Evolutionary conservation across 1,139 yeast species (phyloP), one percentile per base, ranked within the genome.

Genomic region (Debaryomyces subglobosus): DNA sequence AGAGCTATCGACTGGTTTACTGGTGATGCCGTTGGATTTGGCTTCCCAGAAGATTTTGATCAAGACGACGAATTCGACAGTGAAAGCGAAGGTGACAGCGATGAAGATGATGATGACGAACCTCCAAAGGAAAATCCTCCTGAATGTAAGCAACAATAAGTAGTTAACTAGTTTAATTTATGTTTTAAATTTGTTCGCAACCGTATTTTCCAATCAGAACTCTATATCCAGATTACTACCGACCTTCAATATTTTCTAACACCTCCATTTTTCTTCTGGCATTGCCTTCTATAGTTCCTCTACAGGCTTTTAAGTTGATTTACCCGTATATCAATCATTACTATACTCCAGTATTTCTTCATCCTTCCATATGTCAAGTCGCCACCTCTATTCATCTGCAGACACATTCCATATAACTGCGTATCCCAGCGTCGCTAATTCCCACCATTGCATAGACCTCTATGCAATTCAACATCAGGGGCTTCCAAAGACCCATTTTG

Each of bases 1-100:
- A 84, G 97, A 63, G 98, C 98, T 48, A 82, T 94, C 61, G 97
- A 92, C 69, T 94, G 98, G 98, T 94, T 90, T 68, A 92, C 98
- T 15, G 98, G 99, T 45, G 91, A 88, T 58, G 99, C 99, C n/a
- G 81, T 92, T 50, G 82, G 79, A 46, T 79, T 69, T 56, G 83
- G 76, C 34, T 77, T 67, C 61, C 72, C 75, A 24, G 78, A 71
- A 44, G 79, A 72, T 42, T 68, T 68, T 43, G 79, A 72, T 32
- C 78, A 67, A 10, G 75, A 84, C 65, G 62, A 81, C 9, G 78
- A 69, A 4, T 81, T 69, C 16, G 80, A 68, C 15, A 79, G 73
- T 23, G 84, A 75, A 32, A 83, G 72, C 20, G 77, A 65, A 18
- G 77, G 65, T 23, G 68, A 60, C 35, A 72, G 65, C 36, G 72